Evolutionary conservation across 306 rosid genomes (phyloP), one percentile per base, ranked within the genome.

Genomic region (Trifolium pratense): DNA sequence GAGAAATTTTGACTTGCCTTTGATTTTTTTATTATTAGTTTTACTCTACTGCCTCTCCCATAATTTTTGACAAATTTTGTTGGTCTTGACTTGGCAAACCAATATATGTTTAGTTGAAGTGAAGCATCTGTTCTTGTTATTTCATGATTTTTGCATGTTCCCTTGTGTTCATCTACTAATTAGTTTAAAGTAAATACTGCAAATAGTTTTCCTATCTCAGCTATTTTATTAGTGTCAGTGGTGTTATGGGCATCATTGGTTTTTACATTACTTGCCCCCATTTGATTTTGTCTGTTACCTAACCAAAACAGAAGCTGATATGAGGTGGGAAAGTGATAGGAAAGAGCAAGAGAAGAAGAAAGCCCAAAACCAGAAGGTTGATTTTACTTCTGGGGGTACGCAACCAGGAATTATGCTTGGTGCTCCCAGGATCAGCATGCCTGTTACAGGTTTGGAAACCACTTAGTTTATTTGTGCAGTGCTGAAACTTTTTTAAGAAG

Each of bases 321-420:
- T 89, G 89, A 88, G 92, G 83, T 87, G 87, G 1, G 97, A 88
- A 74, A 79, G 90, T 83, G 96, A 90, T 58, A 87, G 97, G 81
- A 89, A 79, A 77, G 95, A 84, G 74, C 96, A 84, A 82, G 97
- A 90, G 74, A 92, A 85, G 81, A 89, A 88, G 86, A 87, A 78
- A 71, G 80, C 83, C 46, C 91, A 78, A 49, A 48, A 48, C 59
- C 59, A 17, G 25, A 91, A 80, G 84, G 77, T 87, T 75, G 96
- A 89, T 5, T 91, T 86, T 83, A 57, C 81, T 68, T 64, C 96
- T 29, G 91, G 92, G 72, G 86, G 87, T 77, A 21, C 87, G 4
- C 97, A 87, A 75, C 80, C 88, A 63, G 93, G 87, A 79, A 70
- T 75, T 67, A 77, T 77, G 55, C 82, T 79, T 66, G 69, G 77